phyloP scores from a whole-genome alignment of 192 early-diverging fungal genomes.

The Umbelopsis sp. region DNA sequence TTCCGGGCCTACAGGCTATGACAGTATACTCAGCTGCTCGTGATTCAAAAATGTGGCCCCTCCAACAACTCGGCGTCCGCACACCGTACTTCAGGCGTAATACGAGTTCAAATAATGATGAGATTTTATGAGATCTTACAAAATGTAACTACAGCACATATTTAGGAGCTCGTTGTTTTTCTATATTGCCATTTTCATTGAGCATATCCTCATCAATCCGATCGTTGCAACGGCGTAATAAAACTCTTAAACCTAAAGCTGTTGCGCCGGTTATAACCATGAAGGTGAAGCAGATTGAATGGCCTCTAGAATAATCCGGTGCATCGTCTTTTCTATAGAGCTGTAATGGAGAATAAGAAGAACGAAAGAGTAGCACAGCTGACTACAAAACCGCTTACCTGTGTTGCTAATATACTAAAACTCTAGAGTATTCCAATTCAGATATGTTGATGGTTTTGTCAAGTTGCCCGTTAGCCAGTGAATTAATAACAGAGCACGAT shows the following conservation, averaged over 20 bases:
- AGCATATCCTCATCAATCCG: slow-evolving; percentile 3
- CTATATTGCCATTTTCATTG: neutral
- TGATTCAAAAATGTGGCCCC: too few species aligned
- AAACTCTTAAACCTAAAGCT: slow-evolving; percentile 21
- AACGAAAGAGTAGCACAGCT: neutral
- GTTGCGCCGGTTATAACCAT: slow-evolving; percentile 25
- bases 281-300: slow-evolving; percentile 32
- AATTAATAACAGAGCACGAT: neutral
- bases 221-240: slow-evolving; percentile 37
- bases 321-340: slow-evolving; percentile 54
- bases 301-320: slow-evolving; percentile 58
- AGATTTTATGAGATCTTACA: too few species aligned
- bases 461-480: neutral
- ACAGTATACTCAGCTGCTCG: too few species aligned
- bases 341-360: slow-evolving; percentile 10
- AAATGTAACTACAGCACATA: neutral
- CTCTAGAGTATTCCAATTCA: slow-evolving; percentile 7
- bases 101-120: neutral
- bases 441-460: neutral
- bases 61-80: neutral
- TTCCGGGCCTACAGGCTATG: neutral
- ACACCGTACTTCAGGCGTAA: neutral
- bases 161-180: neutral
- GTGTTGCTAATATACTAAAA: slow-evolving; percentile 57
- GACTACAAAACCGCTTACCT: neutral